Evolutionary conservation across 257 asterid species (phyloP).

Genomic region (Capsicum pubescens): DNA sequence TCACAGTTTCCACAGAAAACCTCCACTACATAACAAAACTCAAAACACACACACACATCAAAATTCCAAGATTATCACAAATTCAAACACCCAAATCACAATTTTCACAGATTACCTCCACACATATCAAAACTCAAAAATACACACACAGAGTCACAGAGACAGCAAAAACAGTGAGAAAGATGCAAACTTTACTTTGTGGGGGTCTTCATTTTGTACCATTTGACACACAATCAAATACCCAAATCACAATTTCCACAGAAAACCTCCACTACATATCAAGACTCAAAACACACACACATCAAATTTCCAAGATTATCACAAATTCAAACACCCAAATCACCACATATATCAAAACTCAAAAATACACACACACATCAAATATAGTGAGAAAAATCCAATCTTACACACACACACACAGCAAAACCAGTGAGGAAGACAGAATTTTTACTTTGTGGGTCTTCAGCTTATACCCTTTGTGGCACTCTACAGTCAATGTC

Average conservation of each 20-base stretch:
- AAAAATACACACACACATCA: not conserved
- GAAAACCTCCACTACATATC: not conserved
- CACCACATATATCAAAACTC: not conserved
- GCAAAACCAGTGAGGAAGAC: constrained; percentile 20
- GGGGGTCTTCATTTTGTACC: not conserved
- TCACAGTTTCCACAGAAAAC: no score
- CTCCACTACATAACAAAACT: not conserved
- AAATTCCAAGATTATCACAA: not conserved
- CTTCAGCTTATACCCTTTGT: constrained; percentile 50
- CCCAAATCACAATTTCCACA: not conserved
- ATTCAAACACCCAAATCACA: constrained; percentile 10
- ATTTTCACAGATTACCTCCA: not conserved
- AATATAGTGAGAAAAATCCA: no score
- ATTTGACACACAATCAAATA: not conserved
- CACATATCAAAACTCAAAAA: not conserved
- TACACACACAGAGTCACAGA: not conserved
- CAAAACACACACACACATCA: no score
- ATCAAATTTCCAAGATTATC: no score
- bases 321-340: not conserved
- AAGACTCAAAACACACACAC: no score
- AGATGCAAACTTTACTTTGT: not conserved
- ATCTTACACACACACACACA: not conserved
- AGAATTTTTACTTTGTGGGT: constrained; percentile 39
- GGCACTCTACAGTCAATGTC: constrained; percentile 52
- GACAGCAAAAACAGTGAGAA: not conserved